Conservation (phyloP, 1,139 yeast species). For the Geotrichum phurueaensis region DNA sequence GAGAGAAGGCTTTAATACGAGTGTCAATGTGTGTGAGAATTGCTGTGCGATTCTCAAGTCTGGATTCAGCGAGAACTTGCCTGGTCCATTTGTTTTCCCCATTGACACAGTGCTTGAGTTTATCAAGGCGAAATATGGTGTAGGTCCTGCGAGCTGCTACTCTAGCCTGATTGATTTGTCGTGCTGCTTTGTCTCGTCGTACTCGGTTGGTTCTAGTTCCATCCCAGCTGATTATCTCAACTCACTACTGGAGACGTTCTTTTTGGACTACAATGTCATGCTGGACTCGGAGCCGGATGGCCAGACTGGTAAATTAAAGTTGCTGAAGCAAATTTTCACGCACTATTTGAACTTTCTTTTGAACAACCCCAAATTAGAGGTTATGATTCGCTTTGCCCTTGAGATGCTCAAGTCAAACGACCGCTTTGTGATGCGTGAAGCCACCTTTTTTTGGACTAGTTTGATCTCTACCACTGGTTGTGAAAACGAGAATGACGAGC, state of each 20-base stretch:
- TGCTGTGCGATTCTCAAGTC: conserved; percentile 52
- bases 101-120: conserved; percentile 40
- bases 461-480: conserved; percentile 31
- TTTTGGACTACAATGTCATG: conserved; percentile 10
- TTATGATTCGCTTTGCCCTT: conserved; percentile 32
- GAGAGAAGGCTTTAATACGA: conserved; percentile 35
- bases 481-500: conserved; percentile 14
- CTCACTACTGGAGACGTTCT: conserved; percentile 24
- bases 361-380: conserved; percentile 19
- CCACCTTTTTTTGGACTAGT: conserved; percentile 25
- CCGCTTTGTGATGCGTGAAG: conserved; percentile 57
- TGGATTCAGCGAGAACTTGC: conserved; percentile 31
- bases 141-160: conserved; percentile 16
- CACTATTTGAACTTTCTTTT: conserved; percentile 20
- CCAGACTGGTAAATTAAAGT: conserved; percentile 25
- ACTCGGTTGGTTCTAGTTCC: conserved; percentile 10
- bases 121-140: conserved; percentile 36
- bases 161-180: conserved; percentile 19
- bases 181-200: conserved; percentile 15
- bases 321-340: conserved; percentile 25
- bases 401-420: conserved; percentile 51
- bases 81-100: conserved; percentile 18
- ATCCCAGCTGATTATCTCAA: conserved; percentile 17
- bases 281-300: conserved; percentile 27
- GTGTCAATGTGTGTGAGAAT: conserved; percentile 47